Evolutionary conservation across 225 moss, liverwort and hornwort species (phyloP).

Genomic region (Thuidium tamariscinum): DNA sequence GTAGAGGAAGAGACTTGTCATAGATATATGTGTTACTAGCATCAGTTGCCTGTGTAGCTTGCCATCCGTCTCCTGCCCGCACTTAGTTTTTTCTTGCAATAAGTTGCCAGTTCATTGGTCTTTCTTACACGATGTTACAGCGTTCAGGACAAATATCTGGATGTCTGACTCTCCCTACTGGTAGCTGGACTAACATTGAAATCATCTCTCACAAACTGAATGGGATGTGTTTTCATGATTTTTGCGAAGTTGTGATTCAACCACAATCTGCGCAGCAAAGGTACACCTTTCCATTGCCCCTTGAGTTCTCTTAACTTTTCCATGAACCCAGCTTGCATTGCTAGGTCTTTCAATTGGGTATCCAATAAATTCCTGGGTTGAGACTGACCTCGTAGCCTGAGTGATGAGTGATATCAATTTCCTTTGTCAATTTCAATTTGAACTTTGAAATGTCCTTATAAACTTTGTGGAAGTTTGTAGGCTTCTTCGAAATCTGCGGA

Average conservation of each 20-base stretch:
- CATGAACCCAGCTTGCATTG: neutral
- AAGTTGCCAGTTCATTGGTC: slow-evolving; percentile 37
- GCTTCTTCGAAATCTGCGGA: neutral
- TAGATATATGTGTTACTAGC: slow-evolving; percentile 28
- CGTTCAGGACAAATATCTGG: slow-evolving; percentile 39
- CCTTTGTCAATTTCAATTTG: neutral
- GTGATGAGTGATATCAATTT: neutral
- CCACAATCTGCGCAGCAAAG: neutral
- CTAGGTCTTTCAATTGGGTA: neutral
- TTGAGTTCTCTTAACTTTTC: neutral
- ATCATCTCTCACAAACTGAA: slow-evolving; percentile 27
- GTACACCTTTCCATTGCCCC: slow-evolving; percentile 3
- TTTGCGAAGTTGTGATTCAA: slow-evolving; percentile 26
- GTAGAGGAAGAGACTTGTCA: slow-evolving; percentile 22
- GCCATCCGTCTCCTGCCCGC: slow-evolving; percentile 15
- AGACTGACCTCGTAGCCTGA: neutral
- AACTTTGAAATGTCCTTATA: neutral
- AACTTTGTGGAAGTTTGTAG: too few species aligned
- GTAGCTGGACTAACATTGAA: slow-evolving; percentile 31
- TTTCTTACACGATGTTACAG: slow-evolving; percentile 2
- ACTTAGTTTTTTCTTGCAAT: slow-evolving; percentile 14
- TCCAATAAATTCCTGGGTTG: slow-evolving; percentile 14
- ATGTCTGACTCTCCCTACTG: slow-evolving; percentile 21
- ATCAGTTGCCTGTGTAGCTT: slow-evolving; percentile 19
- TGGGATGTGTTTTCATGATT: slow-evolving; percentile 27